Conservation (phyloP, 495 filamentous ascomycete genomes). For the Penicillium goetzii region DNA sequence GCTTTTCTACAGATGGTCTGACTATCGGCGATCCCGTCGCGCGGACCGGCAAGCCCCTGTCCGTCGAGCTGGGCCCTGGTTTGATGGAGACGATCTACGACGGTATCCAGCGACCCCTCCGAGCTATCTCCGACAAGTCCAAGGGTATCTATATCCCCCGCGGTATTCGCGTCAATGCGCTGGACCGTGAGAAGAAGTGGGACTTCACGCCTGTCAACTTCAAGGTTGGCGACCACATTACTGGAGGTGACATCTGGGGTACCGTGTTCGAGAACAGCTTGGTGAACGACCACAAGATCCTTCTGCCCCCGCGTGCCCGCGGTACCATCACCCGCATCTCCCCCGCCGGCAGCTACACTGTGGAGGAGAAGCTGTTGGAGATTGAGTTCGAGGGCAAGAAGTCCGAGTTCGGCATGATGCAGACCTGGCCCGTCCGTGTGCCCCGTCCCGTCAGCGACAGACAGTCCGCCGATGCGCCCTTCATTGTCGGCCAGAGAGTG, state of each 20-base stretch:
- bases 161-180: constrained; percentile 84
- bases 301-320: constrained; percentile 86
- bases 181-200: constrained; percentile 90
- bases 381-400: constrained; percentile 97
- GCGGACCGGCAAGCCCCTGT: constrained; percentile 91
- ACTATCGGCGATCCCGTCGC: constrained; percentile 93
- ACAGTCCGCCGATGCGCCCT: constrained; percentile 81
- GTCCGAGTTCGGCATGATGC: constrained; percentile 94
- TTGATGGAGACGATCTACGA: constrained; percentile 99
- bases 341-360: constrained; percentile 87
- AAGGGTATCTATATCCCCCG: constrained; percentile 96
- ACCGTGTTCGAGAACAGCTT: constrained; percentile 95
- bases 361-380: constrained; percentile 93
- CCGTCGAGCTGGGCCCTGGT: constrained; percentile 95
- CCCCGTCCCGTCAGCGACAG: constrained; percentile 90
- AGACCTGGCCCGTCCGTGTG: constrained; percentile 98
- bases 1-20: constrained; percentile 70
- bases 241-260: constrained; percentile 94
- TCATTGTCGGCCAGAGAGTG: constrained; percentile 95
- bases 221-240: constrained; percentile 96
- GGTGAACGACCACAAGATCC: constrained; percentile 90
- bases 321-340: constrained; percentile 92
- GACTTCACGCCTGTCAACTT: constrained; percentile 82
- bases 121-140: constrained; percentile 74
- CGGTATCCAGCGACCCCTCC: constrained; percentile 94